These are phyloP conservation scores for Actinomortierella wolfii DNA, from an alignment of 371 early-diverging fungal genomes.

Conservation along the genomic window DNA sequence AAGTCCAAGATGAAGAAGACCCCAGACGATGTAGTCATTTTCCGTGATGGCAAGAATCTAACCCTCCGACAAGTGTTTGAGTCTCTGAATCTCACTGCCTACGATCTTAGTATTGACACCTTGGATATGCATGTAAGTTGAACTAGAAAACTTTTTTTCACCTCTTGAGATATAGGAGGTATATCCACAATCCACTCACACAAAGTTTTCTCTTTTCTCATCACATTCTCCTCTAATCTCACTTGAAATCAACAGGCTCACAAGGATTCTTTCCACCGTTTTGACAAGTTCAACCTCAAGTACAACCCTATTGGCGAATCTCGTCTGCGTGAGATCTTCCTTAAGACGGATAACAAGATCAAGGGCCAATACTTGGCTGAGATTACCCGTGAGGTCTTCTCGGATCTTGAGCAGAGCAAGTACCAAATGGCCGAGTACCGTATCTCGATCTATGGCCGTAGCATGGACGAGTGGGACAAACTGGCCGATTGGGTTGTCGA, in stretches of 20 bases:
- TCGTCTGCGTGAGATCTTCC: conserved; percentile 79
- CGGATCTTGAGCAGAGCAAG: conserved; percentile 94
- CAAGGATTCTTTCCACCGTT: conserved; percentile 88
- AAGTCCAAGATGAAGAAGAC: conserved; percentile 92
- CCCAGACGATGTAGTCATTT: conserved; percentile 78
- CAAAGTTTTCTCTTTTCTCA: not conserved
- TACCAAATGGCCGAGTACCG: conserved; percentile 96
- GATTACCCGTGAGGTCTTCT: conserved; percentile 92
- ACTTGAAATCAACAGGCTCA: conserved; percentile 57
- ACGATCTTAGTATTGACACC: conserved; percentile 96
- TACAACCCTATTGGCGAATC: conserved; percentile 93
- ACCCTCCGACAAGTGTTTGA: conserved; percentile 87
- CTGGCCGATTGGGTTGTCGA: conserved; percentile 95
- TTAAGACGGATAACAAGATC: conserved; percentile 97
- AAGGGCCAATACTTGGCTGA: conserved; percentile 94
- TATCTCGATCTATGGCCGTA: conserved; percentile 91
- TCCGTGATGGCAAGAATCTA: conserved; percentile 74
- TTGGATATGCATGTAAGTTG: conserved; percentile 93
- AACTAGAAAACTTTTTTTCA: not conserved
- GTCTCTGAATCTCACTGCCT: conserved; percentile 93
- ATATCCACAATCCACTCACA: not conserved
- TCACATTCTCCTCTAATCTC: not conserved
- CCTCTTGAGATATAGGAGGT: not conserved
- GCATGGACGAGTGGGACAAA: conserved; percentile 89
- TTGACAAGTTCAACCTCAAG: conserved; percentile 98